phyloP scores from a whole-genome alignment of 2,329 filamentous ascomycete species.

The Fusarium coffeatum region DNA sequence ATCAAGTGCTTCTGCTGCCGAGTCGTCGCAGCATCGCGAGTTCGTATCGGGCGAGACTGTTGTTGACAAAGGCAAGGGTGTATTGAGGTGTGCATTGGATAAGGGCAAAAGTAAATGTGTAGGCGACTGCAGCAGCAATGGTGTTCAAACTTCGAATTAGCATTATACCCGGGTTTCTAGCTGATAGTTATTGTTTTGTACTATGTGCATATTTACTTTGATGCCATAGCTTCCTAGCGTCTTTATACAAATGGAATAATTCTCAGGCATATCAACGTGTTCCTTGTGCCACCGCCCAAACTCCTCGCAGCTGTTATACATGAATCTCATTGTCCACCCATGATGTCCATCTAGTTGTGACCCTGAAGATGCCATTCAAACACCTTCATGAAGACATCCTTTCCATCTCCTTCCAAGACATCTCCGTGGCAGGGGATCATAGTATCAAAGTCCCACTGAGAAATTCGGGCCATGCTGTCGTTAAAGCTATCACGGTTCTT shows the following conservation, averaged over 20 bases:
- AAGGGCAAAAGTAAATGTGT: constrained; percentile 23
- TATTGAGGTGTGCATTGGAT: constrained; percentile 10
- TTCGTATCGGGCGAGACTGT: neutral
- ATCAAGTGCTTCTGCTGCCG: constrained; percentile 14
- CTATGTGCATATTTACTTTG: neutral
- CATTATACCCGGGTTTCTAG: constrained; percentile 16
- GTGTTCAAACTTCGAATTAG: constrained; percentile 8
- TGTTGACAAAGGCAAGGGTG: constrained; percentile 6
- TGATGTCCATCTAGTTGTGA: constrained; percentile 31
- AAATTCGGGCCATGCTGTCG: constrained; percentile 75
- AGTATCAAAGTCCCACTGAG: constrained; percentile 84
- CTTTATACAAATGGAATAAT: neutral
- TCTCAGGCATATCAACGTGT: neutral
- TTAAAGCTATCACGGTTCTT: constrained; percentile 76
- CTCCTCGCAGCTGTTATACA: constrained; percentile 8
- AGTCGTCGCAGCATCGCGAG: constrained; percentile 3
- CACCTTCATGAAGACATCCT: constrained; percentile 79
- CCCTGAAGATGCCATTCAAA: constrained; percentile 83
- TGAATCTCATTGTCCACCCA: neutral
- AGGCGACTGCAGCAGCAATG: constrained; percentile 1
- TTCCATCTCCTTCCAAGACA: constrained; percentile 78
- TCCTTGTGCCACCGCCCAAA: neutral
- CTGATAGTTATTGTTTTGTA: neutral
- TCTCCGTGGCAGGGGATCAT: constrained; percentile 96
- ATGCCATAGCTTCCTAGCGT: neutral